A percentile compares a stretch with the other conserved stretches of the same genome.
These are phyloP conservation scores for Dichotomocladium elegans DNA, from an alignment of 371 early-diverging fungal species.

Conservation along the genomic window DNA sequence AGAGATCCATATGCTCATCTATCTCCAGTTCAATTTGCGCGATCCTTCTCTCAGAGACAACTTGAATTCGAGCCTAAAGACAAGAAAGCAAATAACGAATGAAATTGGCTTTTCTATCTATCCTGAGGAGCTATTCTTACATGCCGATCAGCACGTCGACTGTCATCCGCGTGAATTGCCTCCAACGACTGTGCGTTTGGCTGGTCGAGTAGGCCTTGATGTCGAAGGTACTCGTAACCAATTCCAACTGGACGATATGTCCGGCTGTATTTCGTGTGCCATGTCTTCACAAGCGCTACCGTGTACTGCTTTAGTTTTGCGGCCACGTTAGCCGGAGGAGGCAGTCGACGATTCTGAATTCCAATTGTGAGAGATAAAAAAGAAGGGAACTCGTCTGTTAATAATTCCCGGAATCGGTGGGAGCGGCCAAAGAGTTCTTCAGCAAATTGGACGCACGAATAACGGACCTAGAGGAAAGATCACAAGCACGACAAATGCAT, in stretches of 20 bases:
- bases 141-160: constrained; percentile 13
- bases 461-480: constrained; percentile 68
- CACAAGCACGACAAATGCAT: not conserved
- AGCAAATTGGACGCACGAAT: constrained; percentile 57
- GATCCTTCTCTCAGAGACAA: constrained; percentile 42
- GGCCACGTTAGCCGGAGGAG: constrained; percentile 56
- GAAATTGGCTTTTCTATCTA: not conserved
- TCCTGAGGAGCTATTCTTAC: constrained; percentile 6
- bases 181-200: constrained; percentile 1
- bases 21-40: constrained; percentile 35
- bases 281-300: constrained; percentile 49
- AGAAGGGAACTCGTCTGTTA: constrained; percentile 51
- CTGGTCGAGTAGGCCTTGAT: constrained; percentile 15
- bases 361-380: constrained; percentile 58
- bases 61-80: constrained; percentile 24
- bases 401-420: constrained; percentile 55
- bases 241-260: constrained; percentile 48
- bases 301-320: constrained; percentile 47
- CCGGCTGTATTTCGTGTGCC: constrained; percentile 56
- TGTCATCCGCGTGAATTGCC: constrained; percentile 19
- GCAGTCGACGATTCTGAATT: constrained; percentile 48
- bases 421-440: constrained; percentile 66
- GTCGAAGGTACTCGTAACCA: constrained; percentile 53
- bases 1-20: constrained; percentile 36
- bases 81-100: not conserved